Percentiles rank a stretch among this genome's conserved stretches.
Conservation (phyloP, 306 rosid species). For the Gillenia trifoliata region DNA sequence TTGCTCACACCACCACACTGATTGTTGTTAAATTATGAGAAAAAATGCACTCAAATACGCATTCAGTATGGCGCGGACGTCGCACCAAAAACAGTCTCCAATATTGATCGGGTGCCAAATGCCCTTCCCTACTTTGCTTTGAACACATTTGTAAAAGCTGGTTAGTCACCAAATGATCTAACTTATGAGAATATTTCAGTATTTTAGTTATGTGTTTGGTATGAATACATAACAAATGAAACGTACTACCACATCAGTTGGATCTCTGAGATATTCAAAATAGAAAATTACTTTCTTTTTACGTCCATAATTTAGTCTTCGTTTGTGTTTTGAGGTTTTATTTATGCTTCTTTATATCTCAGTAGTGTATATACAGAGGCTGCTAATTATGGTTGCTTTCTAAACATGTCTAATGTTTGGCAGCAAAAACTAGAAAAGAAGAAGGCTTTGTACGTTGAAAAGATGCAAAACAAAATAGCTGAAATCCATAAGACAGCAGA, state of each 20-base stretch:
- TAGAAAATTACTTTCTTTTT: not conserved
- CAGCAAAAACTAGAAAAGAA: constrained; percentile 36
- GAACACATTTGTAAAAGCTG: not conserved
- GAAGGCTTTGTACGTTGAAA: constrained; percentile 31
- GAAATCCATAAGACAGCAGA: constrained; percentile 34
- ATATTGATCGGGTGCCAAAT: not conserved
- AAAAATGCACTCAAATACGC: too few relatives aligned
- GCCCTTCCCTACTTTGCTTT: not conserved
- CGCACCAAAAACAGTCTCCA: not conserved
- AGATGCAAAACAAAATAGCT: constrained; percentile 35
- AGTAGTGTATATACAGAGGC: not conserved
- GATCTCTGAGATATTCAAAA: not conserved
- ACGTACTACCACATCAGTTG: not conserved
- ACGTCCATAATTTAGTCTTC: not conserved
- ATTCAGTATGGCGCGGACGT: too few relatives aligned
- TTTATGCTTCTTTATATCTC: not conserved
- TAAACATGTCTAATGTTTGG: not conserved
- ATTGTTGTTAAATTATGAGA: too few relatives aligned
- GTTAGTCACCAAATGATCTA: not conserved
- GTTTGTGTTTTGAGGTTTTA: not conserved
- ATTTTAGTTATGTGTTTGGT: not conserved
- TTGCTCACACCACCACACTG: too few relatives aligned
- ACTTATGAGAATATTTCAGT: not conserved
- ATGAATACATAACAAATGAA: not conserved
- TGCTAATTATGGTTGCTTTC: not conserved